Conservation (phyloP, 768 basidiomycete species). For the Mycena epipterygia region DNA sequence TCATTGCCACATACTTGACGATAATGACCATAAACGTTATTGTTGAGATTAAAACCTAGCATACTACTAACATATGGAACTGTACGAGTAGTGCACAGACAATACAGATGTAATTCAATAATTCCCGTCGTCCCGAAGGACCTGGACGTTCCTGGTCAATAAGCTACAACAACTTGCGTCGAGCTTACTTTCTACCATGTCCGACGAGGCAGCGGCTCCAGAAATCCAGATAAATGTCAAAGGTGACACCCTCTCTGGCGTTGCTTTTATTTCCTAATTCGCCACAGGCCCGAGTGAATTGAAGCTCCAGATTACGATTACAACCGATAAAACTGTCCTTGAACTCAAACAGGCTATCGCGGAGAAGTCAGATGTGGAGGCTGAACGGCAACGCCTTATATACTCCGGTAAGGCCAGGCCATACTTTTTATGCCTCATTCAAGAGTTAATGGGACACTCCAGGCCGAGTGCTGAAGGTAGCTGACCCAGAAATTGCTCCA, state of each 20-base stretch:
- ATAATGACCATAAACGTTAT: slow-evolving; percentile 86
- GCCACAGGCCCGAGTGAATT: slow-evolving; percentile 86
- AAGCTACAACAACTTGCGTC: slow-evolving; percentile 14
- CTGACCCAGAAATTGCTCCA: background rate
- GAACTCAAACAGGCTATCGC: slow-evolving; percentile 95
- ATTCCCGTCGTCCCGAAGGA: too few species aligned
- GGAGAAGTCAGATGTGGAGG: slow-evolving; percentile 85
- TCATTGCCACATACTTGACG: slow-evolving; percentile 79
- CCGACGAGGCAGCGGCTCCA: slow-evolving; percentile 56
- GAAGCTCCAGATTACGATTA: slow-evolving; percentile 90
- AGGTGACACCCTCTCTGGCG: slow-evolving; percentile 53
- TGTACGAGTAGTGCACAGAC: slow-evolving; percentile 24
- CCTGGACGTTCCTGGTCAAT: background rate
- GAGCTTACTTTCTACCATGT: slow-evolving; percentile 56
- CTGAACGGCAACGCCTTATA: slow-evolving; percentile 91
- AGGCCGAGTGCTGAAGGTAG: slow-evolving; percentile 84
- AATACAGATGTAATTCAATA: background rate
- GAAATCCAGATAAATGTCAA: slow-evolving; percentile 81
- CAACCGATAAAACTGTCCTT: slow-evolving; percentile 84
- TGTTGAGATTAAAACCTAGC: slow-evolving; percentile 72
- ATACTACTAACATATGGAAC: slow-evolving; percentile 8
- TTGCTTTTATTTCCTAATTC: background rate
- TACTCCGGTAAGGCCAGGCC: slow-evolving; percentile 77
- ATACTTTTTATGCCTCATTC: background rate
- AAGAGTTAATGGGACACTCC: background rate